Conservation (phyloP, 805 yeast genomes). For the Candida silvicultrix region DNA sequence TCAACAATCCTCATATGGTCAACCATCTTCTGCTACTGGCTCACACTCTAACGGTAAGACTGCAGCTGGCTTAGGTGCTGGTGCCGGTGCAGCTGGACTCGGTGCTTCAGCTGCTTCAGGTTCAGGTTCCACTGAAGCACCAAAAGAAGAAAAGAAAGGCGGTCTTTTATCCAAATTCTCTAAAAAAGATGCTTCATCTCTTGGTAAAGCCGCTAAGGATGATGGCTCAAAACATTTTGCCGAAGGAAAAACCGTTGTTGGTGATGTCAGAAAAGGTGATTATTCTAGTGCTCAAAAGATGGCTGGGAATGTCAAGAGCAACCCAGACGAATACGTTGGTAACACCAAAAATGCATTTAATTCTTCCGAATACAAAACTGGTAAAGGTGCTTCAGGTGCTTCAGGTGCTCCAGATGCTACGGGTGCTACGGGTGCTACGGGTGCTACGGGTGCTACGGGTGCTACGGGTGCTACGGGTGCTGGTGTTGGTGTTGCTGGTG, state of each 20-base stretch:
- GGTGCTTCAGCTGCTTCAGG: neutral
- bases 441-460: neutral
- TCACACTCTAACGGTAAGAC: neutral
- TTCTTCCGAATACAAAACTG: neutral
- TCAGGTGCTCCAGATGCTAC: neutral
- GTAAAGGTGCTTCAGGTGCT: neutral
- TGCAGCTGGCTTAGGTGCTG: neutral
- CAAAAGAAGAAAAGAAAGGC: slow-evolving; percentile 5
- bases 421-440: neutral
- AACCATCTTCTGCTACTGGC: neutral
- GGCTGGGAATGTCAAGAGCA: slow-evolving; percentile 1
- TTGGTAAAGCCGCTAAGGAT: slow-evolving; percentile 1
- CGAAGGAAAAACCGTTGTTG: slow-evolving; percentile 16
- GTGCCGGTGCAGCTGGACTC: slow-evolving; percentile 2
- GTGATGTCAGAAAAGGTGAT: slow-evolving; percentile 14
- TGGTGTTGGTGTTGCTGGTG: neutral
- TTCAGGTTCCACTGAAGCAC: slow-evolving; percentile 1
- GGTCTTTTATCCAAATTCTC: slow-evolving; percentile 5
- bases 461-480: neutral
- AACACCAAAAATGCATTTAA: slow-evolving; percentile 5
- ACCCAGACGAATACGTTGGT: slow-evolving; percentile 3
- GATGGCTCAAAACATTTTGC: slow-evolving; percentile 11
- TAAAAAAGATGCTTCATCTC: neutral
- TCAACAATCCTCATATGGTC: neutral
- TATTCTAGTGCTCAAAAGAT: slow-evolving; percentile 13